Evolutionary conservation across 495 filamentous ascomycete genomes (phyloP).

Genomic region (Daldinia vernicosa): DNA sequence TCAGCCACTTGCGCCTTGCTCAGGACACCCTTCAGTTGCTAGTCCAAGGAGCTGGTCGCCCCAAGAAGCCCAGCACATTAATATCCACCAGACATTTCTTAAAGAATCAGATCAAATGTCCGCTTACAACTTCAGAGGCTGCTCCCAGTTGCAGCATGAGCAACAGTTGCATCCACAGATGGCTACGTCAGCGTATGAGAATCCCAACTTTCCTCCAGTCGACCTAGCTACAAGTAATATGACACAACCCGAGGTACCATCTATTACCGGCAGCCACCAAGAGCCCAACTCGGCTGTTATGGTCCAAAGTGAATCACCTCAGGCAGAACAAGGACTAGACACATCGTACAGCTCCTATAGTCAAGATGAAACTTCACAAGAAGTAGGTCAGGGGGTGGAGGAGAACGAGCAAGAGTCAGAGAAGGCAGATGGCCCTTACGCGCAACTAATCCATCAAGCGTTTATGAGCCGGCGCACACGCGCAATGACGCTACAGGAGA

Average conservation of each 20-base stretch:
- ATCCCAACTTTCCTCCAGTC: not conserved
- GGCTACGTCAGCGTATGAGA: slow-evolving; percentile 4
- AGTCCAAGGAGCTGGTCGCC: slow-evolving; percentile 34
- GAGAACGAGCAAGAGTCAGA: slow-evolving; percentile 22
- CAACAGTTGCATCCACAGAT: slow-evolving; percentile 12
- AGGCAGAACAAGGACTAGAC: not conserved
- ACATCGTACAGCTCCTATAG: not conserved
- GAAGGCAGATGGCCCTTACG: slow-evolving; percentile 74
- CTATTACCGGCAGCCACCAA: not conserved
- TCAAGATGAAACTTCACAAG: not conserved
- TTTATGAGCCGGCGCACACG: slow-evolving; percentile 70
- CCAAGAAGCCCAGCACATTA: slow-evolving; percentile 11
- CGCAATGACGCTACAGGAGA: slow-evolving; percentile 81
- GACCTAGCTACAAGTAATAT: not conserved
- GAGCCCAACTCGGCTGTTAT: not conserved
- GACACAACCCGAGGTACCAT: slow-evolving; percentile 12
- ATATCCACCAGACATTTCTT: not conserved
- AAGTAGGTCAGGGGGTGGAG: not conserved
- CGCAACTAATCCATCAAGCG: slow-evolving; percentile 79
- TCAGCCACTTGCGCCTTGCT: slow-evolving; percentile 1
- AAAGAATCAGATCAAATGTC: slow-evolving; percentile 13
- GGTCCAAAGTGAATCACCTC: not conserved
- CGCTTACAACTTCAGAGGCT: slow-evolving; percentile 5
- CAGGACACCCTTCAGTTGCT: slow-evolving; percentile 3
- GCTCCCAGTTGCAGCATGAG: slow-evolving; percentile 13